Evolutionary conservation across 805 yeast species (phyloP).

Genomic region (Pichia deserticola): DNA sequence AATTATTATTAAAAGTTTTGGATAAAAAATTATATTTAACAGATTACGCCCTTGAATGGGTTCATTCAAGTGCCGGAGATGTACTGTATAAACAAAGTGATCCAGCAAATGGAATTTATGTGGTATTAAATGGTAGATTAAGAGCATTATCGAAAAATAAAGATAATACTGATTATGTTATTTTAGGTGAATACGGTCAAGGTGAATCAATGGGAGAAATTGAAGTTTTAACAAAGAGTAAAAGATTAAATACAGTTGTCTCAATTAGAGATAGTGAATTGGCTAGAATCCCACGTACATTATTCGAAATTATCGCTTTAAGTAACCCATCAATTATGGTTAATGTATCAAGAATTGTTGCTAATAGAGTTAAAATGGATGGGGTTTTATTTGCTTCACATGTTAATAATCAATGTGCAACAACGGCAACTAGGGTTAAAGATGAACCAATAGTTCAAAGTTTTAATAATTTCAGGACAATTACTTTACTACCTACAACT

Average conservation of each 20-base stretch:
- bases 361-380: conserved; percentile 37
- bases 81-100: conserved; percentile 75
- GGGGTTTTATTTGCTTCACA: conserved; percentile 9
- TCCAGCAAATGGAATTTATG: conserved; percentile 82
- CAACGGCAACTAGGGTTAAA: conserved; percentile 24
- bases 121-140: conserved; percentile 82
- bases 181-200: conserved; percentile 78
- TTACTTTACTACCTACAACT: conserved; percentile 75
- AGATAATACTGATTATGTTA: conserved; percentile 22
- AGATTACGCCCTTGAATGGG: conserved; percentile 94
- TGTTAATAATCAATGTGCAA: conserved; percentile 14
- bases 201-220: conserved; percentile 94
- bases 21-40: conserved; percentile 62
- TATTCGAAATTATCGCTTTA: conserved; percentile 77
- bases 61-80: conserved; percentile 82
- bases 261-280: conserved; percentile 92
- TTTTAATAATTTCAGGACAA: conserved; percentile 60
- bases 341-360: conserved; percentile 81
- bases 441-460: conserved; percentile 28
- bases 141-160: conserved; percentile 42
- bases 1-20: conserved; percentile 56
- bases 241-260: conserved; percentile 59
- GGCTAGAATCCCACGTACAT: conserved; percentile 84
- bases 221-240: conserved; percentile 79
- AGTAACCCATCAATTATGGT: conserved; percentile 88